Percentiles rank a stretch among this genome's conserved stretches.
These are phyloP conservation scores for Erythrobasidium hasegawianum DNA, from an alignment of 1,284 basidiomycete species.

Conservation along the genomic window DNA sequence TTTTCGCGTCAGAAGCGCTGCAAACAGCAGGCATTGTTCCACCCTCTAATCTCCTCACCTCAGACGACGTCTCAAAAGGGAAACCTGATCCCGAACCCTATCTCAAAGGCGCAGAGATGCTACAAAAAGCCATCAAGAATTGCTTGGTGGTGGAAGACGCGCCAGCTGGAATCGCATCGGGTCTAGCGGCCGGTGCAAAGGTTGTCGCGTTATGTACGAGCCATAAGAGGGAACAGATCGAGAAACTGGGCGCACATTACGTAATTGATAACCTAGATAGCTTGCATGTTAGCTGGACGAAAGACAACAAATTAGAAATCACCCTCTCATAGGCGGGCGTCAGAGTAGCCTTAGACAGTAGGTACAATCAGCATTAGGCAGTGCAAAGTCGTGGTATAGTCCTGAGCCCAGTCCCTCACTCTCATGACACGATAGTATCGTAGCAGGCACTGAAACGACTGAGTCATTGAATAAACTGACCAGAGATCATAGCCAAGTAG, in stretches of 20 bases:
- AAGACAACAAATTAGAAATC: neutral
- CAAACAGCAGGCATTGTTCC: constrained; percentile 2
- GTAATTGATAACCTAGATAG: neutral
- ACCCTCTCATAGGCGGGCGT: no score
- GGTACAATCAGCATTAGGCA: no score
- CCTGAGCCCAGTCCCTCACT: no score
- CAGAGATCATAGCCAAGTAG: no score
- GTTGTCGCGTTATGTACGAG: neutral
- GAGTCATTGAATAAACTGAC: no score
- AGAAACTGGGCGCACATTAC: neutral
- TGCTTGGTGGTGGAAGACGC: neutral
- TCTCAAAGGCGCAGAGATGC: neutral
- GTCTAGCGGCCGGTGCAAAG: neutral
- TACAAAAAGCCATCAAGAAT: neutral
- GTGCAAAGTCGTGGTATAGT: no score
- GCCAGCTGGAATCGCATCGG: neutral
- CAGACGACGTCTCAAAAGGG: neutral
- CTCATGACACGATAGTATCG: no score
- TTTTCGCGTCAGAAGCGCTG: neutral
- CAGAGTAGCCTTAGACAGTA: no score
- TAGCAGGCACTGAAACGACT: no score
- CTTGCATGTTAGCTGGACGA: neutral
- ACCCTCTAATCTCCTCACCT: neutral
- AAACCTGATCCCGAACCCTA: constrained; percentile 3
- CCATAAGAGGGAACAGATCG: neutral